phyloP scores from a whole-genome alignment of 148 eudicot species.

The Arbutus unedo region DNA sequence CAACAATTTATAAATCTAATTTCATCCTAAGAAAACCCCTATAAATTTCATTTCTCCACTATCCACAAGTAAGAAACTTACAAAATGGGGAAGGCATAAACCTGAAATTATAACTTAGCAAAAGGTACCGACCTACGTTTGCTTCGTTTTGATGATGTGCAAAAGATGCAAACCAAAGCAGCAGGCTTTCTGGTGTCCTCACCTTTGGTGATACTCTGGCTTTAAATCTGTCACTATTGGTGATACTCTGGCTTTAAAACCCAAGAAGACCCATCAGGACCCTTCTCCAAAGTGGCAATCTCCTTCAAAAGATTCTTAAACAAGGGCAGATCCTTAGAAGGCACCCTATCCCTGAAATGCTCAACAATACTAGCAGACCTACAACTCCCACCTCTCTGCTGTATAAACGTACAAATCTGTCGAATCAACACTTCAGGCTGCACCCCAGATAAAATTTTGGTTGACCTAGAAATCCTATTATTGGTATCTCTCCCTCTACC shows the following conservation, averaged over 20 bases:
- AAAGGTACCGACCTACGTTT: not conserved
- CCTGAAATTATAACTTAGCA: not conserved
- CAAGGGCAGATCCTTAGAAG: slow-evolving; percentile 73
- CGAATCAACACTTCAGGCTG: slow-evolving; percentile 83
- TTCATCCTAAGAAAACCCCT: too few species aligned
- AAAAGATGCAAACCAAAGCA: not conserved
- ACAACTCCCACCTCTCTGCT: slow-evolving; percentile 64
- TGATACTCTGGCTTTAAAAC: slow-evolving; percentile 75
- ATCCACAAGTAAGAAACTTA: not conserved
- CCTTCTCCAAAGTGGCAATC: slow-evolving; percentile 71
- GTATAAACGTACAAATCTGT: slow-evolving; percentile 83
- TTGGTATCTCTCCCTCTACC: slow-evolving; percentile 25
- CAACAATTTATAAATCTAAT: not conserved
- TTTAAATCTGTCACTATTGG: slow-evolving; percentile 39
- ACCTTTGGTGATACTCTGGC: slow-evolving; percentile 46
- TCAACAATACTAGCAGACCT: slow-evolving; percentile 67
- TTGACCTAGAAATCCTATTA: slow-evolving; percentile 32
- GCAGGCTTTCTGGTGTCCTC: not conserved
- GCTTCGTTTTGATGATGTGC: not conserved
- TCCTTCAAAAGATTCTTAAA: slow-evolving; percentile 94
- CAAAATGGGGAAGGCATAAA: not conserved
- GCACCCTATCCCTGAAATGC: slow-evolving; percentile 76
- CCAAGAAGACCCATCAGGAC: slow-evolving; percentile 65
- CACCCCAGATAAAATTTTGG: slow-evolving; percentile 40
- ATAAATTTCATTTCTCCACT: not conserved